phyloP scores from a whole-genome alignment of 352 stramenopile species.

The Globisporangium polare region DNA sequence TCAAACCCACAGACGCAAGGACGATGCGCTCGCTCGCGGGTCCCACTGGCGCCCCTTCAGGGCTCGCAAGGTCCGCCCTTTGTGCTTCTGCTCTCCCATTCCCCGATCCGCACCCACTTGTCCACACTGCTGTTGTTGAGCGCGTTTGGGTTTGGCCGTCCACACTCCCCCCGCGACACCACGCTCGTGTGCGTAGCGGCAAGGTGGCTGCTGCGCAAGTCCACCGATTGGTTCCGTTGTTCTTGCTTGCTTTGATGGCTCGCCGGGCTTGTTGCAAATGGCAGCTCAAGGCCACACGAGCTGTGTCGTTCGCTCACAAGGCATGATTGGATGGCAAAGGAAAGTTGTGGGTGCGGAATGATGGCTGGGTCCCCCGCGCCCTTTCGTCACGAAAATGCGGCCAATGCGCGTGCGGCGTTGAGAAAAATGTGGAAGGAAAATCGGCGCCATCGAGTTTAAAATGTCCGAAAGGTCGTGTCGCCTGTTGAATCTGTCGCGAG shows the following conservation, averaged over 20 bases:
- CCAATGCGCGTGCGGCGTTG: neutral
- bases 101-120: neutral
- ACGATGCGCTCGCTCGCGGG: neutral
- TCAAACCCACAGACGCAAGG: neutral
- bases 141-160: too few species aligned
- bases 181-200: too few species aligned
- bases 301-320: neutral
- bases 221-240: too few species aligned
- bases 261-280: too few species aligned
- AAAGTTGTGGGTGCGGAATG: constrained; percentile 3
- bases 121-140: too few species aligned
- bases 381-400: neutral
- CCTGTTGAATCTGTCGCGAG: constrained; percentile 4
- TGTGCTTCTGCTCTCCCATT: neutral
- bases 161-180: too few species aligned
- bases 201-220: too few species aligned
- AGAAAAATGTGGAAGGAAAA: constrained; percentile 11
- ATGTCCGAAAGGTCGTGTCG: neutral
- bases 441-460: neutral
- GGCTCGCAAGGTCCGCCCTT: constrained; percentile 1
- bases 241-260: too few species aligned
- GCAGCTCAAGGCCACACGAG: too few species aligned
- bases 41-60: neutral
- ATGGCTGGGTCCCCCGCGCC: neutral
- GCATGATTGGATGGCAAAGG: neutral